Percentiles rank a stretch among this genome's conserved stretches.
phyloP scores from a whole-genome alignment of 768 basidiomycete species.

The Phaeolepiota aurea region DNA sequence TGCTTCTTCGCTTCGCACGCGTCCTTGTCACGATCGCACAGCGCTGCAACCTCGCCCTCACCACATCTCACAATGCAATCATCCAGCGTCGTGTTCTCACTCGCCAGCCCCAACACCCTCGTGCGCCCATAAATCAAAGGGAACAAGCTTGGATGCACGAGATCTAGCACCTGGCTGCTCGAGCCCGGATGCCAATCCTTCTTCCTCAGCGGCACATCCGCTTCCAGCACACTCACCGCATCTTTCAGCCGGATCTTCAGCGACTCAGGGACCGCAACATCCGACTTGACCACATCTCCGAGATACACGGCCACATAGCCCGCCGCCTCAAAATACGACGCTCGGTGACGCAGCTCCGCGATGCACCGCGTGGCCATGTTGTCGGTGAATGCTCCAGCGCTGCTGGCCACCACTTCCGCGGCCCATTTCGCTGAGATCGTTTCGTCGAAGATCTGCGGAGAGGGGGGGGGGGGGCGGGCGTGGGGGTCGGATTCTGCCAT shows the following conservation, averaged over 20 bases:
- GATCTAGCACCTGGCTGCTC: not conserved
- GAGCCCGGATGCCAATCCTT: constrained; percentile 1
- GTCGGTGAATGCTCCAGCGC: not conserved
- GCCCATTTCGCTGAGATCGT: constrained; percentile 17
- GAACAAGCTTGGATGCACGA: not conserved
- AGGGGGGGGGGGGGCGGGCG: not conserved
- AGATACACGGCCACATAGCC: not conserved
- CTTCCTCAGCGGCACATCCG: not conserved
- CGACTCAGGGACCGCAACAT: not conserved
- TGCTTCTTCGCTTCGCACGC: not conserved
- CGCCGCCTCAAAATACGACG: not conserved
- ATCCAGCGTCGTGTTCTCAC: not conserved
- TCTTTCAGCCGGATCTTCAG: not conserved
- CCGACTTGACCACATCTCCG: not conserved
- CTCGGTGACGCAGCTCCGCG: not conserved
- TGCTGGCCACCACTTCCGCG: constrained; percentile 10
- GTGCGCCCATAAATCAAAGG: not conserved
- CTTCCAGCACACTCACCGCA: not conserved
- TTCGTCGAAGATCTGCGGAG: constrained; percentile 12
- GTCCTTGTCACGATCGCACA: not conserved
- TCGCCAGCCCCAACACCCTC: not conserved
- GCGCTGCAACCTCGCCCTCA: not conserved
- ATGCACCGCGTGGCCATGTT: not conserved
- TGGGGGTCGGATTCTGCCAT: not conserved
- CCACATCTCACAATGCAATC: not conserved